Percentiles rank a stretch among this genome's conserved stretches.
phyloP scores from a whole-genome alignment of 2,329 filamentous ascomycete species.

The Cladosporium sp. region DNA sequence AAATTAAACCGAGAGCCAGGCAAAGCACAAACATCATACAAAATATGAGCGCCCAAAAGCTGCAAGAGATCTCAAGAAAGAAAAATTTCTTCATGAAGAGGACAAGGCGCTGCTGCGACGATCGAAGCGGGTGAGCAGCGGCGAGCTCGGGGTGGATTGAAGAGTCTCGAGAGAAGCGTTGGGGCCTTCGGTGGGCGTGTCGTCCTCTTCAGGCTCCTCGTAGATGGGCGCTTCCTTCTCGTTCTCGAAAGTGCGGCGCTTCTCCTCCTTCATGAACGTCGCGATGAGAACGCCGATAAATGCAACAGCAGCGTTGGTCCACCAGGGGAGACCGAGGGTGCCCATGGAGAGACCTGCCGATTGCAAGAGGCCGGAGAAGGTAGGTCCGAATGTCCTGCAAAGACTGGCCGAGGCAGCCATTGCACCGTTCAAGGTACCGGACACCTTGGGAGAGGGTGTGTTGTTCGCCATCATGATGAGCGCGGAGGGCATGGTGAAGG shows the following conservation, averaged over 20 bases:
- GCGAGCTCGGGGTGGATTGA: conserved; percentile 25
- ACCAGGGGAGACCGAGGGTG: conserved; percentile 89
- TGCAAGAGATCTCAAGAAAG: background rate
- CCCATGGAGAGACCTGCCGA: conserved; percentile 72
- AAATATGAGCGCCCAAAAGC: background rate
- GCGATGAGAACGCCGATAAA: conserved; percentile 70
- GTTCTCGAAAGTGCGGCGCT: conserved; percentile 23
- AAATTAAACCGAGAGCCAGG: no score
- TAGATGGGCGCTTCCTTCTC: conserved; percentile 23
- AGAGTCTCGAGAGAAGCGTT: conserved; percentile 24
- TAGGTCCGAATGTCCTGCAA: conserved; percentile 83
- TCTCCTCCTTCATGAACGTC: conserved; percentile 57
- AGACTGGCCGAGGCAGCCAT: conserved; percentile 88
- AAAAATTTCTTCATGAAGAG: background rate
- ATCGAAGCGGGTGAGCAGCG: conserved; percentile 20
- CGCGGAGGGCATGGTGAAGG: conserved; percentile 85
- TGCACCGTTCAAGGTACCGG: conserved; percentile 89
- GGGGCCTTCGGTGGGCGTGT: conserved; percentile 20
- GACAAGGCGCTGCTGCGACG: conserved; percentile 11
- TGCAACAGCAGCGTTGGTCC: conserved; percentile 77
- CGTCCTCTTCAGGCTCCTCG: conserved; percentile 15
- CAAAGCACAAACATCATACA: background rate
- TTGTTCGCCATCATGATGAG: conserved; percentile 87
- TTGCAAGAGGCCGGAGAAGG: conserved; percentile 81
- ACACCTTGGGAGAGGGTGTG: conserved; percentile 74